These are phyloP conservation scores for Hebeloma cylindrosporum DNA, from an alignment of 768 basidiomycete species.

Conservation along the genomic window DNA sequence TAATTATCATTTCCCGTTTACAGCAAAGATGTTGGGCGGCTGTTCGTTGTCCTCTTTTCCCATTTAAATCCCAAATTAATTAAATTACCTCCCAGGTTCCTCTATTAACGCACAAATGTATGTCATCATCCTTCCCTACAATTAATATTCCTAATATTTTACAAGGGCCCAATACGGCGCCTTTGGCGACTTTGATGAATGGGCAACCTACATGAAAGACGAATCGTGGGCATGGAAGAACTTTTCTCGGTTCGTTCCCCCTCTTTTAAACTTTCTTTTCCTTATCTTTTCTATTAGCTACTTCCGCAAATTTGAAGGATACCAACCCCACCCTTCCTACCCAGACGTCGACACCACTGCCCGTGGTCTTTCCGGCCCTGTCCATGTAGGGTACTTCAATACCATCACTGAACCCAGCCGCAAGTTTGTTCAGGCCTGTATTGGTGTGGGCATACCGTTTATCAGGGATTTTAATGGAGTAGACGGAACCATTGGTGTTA, in stretches of 20 bases:
- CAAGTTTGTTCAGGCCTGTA: constrained; percentile 55
- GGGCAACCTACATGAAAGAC: constrained; percentile 53
- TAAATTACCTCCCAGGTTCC: constrained; percentile 41
- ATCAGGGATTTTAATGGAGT: constrained; percentile 60
- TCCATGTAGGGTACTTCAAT: constrained; percentile 58
- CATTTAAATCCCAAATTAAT: background rate
- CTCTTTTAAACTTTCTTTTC: background rate
- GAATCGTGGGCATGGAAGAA: constrained; percentile 62
- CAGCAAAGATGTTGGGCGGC: constrained; percentile 66
- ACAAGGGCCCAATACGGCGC: constrained; percentile 63
- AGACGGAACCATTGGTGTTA: constrained; percentile 59
- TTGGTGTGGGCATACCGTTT: constrained; percentile 53
- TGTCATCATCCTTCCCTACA: background rate
- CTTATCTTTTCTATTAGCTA: constrained; percentile 40
- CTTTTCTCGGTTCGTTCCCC: constrained; percentile 40
- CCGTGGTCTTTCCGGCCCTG: constrained; percentile 54
- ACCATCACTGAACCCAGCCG: constrained; percentile 43
- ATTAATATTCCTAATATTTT: background rate
- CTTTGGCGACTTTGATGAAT: constrained; percentile 70
- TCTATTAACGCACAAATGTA: constrained; percentile 64
- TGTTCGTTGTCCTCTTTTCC: constrained; percentile 42
- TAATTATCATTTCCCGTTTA: background rate
- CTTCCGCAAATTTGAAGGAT: constrained; percentile 68
- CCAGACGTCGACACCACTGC: constrained; percentile 49
- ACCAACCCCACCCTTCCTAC: constrained; percentile 47